Conservation (phyloP, 140 eudicot genomes). For the Oenanthe javanica region DNA sequence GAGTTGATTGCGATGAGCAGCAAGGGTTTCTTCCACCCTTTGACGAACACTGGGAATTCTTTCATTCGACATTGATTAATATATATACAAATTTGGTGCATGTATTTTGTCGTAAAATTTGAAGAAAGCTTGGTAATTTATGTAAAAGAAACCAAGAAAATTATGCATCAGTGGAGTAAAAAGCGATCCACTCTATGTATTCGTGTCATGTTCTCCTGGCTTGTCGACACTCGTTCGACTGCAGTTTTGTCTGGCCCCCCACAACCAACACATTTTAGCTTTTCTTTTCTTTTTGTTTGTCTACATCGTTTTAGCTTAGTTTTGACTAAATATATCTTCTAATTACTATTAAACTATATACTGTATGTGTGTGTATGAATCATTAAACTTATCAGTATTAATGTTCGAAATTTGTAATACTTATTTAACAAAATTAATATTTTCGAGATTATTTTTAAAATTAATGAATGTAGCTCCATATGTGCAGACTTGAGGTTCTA, state of each 20-base stretch:
- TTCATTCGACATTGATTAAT: neutral
- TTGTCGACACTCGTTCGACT: neutral
- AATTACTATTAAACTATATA: too few species aligned
- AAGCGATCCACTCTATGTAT: slow-evolving; percentile 1
- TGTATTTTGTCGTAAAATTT: neutral
- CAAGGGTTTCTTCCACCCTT: slow-evolving; percentile 70
- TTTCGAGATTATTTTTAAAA: too few species aligned
- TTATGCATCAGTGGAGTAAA: neutral
- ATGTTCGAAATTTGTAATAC: too few species aligned
- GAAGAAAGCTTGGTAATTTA: neutral
- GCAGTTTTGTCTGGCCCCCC: neutral
- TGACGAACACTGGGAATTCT: slow-evolving; percentile 72
- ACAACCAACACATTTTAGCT: neutral
- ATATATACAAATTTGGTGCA: neutral
- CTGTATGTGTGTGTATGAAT: too few species aligned
- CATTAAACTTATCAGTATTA: too few species aligned
- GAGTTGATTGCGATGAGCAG: slow-evolving; percentile 83
- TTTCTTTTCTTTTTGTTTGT: too few species aligned
- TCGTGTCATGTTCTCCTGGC: neutral
- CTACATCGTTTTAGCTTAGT: neutral
- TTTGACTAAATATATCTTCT: too few species aligned
- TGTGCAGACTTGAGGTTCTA: too few species aligned
- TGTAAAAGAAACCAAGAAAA: neutral
- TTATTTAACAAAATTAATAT: too few species aligned
- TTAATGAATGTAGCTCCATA: neutral